Evolutionary conservation across 1,139 yeast species (phyloP), one percentile per base, ranked within the genome.

Genomic region (Magnusiomyces sp.): DNA sequence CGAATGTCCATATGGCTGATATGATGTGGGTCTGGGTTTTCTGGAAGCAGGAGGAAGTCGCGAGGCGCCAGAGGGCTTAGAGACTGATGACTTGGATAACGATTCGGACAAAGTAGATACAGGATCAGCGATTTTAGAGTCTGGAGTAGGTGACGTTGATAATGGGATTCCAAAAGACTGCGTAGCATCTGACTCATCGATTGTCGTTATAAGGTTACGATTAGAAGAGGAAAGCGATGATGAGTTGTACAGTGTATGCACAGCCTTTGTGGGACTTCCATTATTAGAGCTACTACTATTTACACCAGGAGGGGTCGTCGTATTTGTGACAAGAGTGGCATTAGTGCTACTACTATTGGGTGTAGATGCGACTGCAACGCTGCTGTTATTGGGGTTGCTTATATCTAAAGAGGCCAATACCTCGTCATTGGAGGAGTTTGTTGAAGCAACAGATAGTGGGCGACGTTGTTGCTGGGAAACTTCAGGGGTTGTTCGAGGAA

Each of bases 1-100:
- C 13, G 52, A 50, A 5, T 46, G 45, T 17, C 56, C 56, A 5
- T 60, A 50, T 17, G 66, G 67, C 58, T 67, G 71, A 58, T 61
- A 67, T 2, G 70, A 66, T 19, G 69, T 64, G 7, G 71, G 71
- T 9, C 71, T 61, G 11, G 70, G 71, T 53, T 66, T 67, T 51
- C 67, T 46, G 50, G 63, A 52, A 31, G 65, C 60, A n/a, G 58
- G 58, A 23, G 64, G 66, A 37, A 67, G 55, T 37, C 63, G 54
- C 29, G 53, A 49, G 14, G 53, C 40, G 23, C 48, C 49, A 4
- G 54, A 42, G 23, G 46, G 40, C 43, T 43, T 43, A 14, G 47
- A 20, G 44, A 50, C 32, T 37, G 49, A 42, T 13, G 23, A 34
- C 40, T 46, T 42, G 6, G 44, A 33, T 38, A 42, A 31, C 36